Conservation (phyloP, 257 asterid species). For the Penstemon barbatus region DNA sequence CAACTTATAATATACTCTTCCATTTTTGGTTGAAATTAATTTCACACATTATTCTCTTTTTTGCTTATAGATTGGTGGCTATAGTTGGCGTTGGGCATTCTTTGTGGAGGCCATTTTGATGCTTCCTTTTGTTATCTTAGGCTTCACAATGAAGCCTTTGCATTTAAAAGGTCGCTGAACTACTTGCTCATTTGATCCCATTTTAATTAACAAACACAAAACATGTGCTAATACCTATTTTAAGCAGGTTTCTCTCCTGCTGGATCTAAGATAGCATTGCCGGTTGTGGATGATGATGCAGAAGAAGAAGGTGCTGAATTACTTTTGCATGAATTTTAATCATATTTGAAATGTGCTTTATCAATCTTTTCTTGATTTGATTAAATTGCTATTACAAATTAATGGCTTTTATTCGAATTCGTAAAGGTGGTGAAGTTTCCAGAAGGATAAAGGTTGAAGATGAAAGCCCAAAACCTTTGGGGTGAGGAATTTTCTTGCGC, state of each 20-base stretch:
- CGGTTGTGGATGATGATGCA: slow-evolving; percentile 40
- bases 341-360: not conserved
- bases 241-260: slow-evolving; percentile 64
- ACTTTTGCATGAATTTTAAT: slow-evolving; percentile 9
- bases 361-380: slow-evolving; percentile 27
- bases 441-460: slow-evolving; percentile 35
- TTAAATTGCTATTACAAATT: slow-evolving; percentile 20
- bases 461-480: slow-evolving; percentile 41
- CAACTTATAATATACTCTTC: not conserved
- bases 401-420: slow-evolving; percentile 29
- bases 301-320: slow-evolving; percentile 56
- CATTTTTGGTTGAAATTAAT: not conserved
- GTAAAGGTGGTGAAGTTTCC: slow-evolving; percentile 46
- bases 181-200: slow-evolving; percentile 18
- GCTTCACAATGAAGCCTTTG: slow-evolving; percentile 88
- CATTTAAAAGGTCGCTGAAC: slow-evolving; percentile 71
- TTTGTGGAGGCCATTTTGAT: slow-evolving; percentile 80
- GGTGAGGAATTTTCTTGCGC: slow-evolving; percentile 40
- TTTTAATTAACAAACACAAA: slow-evolving; percentile 18
- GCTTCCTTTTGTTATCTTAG: slow-evolving; percentile 87
- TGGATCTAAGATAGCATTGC: slow-evolving; percentile 51
- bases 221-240: slow-evolving; percentile 34
- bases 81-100: slow-evolving; percentile 89
- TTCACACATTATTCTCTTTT: slow-evolving; percentile 12
- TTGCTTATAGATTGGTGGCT: slow-evolving; percentile 54